Base-by-base conservation (phyloP, 179 eudicot genomes). In the Sideroxylon spinosum region DNA sequence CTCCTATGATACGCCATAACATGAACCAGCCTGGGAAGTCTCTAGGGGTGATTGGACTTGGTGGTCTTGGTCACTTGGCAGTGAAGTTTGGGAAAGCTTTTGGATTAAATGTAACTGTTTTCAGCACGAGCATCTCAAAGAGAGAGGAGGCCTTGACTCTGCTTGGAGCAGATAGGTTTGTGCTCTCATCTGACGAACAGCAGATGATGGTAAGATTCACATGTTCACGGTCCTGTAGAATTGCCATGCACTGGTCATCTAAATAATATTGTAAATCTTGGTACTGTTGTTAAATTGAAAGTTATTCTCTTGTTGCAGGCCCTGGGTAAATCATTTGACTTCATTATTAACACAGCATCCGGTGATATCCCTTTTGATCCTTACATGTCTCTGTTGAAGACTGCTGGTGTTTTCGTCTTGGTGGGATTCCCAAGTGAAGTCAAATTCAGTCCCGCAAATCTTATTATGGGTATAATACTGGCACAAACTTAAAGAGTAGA, bases 31-130 rank as follows among this genome's bases (percentile, higher is more conserved):
- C 91, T 9, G 98, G 98, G 28, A 94, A 94, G 70, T 86, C 96
- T 65, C 87, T 92, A 1, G 97, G 98, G 59, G 98, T 94, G 79
- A 79, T 94, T 60, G 98, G 97, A 22, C 89, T 94, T 5, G 98
- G 98, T 81, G 97, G 98, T 20, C 95, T 94, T 56, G 98, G 98
- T 61, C 98, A 94, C 87, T 84, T 94, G 91, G 97, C 96, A 12
- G 97, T 94, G 23, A 84, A 88, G 79, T 91, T 94, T 79, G 98
- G 98, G 9, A 94, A 94, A 86, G 95, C 98, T 66, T 94, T 92
- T 71, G 97, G 98, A 52, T 78, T 94, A 74, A 84, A 83, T 50
- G 97, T 94, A 59, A 91, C 97, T 0, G 97, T 92, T 68, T 90
- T 94, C 73, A 94, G 98, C 91, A 94, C 97, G 22, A 91, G 95